phyloP scores from a whole-genome alignment of 2,329 filamentous ascomycete species.

The Escovopsis weberi region DNA sequence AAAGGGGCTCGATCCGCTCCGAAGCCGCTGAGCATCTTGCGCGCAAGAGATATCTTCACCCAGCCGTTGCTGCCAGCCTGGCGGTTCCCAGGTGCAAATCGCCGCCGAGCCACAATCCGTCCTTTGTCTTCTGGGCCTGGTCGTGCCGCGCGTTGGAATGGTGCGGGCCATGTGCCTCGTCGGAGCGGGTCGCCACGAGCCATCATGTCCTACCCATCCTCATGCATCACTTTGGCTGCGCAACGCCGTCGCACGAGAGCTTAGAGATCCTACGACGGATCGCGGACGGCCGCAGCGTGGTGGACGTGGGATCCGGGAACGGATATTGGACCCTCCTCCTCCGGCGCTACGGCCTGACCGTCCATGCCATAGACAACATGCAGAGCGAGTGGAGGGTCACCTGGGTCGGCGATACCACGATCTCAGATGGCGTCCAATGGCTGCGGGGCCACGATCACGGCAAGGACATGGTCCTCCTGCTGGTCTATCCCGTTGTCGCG shows the following conservation, averaged over 20 bases:
- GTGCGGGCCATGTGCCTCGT: constrained; percentile 42
- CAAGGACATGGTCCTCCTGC: constrained; percentile 43
- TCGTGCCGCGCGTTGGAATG: constrained; percentile 49
- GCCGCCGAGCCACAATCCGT: constrained; percentile 41
- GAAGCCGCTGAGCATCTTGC: constrained; percentile 41
- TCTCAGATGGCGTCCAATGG: constrained; percentile 45
- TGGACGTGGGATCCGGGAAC: constrained; percentile 57
- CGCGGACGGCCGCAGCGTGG: constrained; percentile 36
- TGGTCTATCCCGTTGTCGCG: constrained; percentile 61
- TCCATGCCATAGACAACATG: constrained; percentile 51
- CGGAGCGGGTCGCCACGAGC: constrained; percentile 36
- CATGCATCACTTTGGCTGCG: constrained; percentile 69
- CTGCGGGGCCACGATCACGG: constrained; percentile 34
- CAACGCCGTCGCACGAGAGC: constrained; percentile 52
- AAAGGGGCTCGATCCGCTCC: constrained; percentile 44
- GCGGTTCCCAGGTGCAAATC: constrained; percentile 33
- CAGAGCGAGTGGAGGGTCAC: constrained; percentile 52
- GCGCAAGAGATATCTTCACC: constrained; percentile 35
- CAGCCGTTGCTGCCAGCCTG: constrained; percentile 22
- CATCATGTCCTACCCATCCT: constrained; percentile 59
- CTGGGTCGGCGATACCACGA: constrained; percentile 55
- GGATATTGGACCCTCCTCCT: constrained; percentile 67
- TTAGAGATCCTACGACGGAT: constrained; percentile 45
- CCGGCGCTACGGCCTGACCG: constrained; percentile 38
- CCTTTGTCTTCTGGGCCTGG: constrained; percentile 53